These are phyloP conservation scores for Wickerhamomyces mucosus DNA, from an alignment of 805 yeast species.

Conservation along the genomic window DNA sequence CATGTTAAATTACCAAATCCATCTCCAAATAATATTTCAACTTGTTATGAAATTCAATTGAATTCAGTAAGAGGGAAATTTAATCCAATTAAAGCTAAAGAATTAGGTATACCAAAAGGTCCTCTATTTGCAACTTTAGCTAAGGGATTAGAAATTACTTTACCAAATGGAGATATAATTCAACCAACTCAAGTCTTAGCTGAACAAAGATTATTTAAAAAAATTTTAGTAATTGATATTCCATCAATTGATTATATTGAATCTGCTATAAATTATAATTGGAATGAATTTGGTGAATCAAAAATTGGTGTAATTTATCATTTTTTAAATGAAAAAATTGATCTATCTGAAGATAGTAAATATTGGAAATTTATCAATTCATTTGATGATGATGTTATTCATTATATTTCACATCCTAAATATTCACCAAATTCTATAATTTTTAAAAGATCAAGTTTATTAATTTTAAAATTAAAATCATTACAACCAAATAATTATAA, in stretches of 20 bases:
- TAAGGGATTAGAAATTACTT: constrained; percentile 45
- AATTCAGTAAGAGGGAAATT: constrained; percentile 72
- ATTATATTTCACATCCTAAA: constrained; percentile 64
- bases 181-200: constrained; percentile 67
- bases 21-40: constrained; percentile 25
- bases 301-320: constrained; percentile 58
- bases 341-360: constrained; percentile 28
- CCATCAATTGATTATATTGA: constrained; percentile 43
- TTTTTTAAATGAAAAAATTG: constrained; percentile 57
- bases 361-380: constrained; percentile 42
- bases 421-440: constrained; percentile 54
- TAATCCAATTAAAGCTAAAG: constrained; percentile 51
- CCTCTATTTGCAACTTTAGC: constrained; percentile 48
- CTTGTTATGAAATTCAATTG: constrained; percentile 61
- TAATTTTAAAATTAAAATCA: constrained; percentile 47
- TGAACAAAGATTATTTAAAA: constrained; percentile 44
- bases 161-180: constrained; percentile 50
- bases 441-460: constrained; percentile 44
- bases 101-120: constrained; percentile 63
- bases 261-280: constrained; percentile 21
- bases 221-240: constrained; percentile 62
- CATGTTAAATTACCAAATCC: constrained; percentile 26
- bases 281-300: constrained; percentile 11
- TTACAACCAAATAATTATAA: constrained; percentile 33
- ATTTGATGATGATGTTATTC: constrained; percentile 44